A percentile compares a stretch with the other conserved stretches of the same genome.
These are phyloP conservation scores for Phaeoacremonium minimum DNA, from an alignment of 2,329 filamentous ascomycete genomes.

Conservation along the genomic window DNA sequence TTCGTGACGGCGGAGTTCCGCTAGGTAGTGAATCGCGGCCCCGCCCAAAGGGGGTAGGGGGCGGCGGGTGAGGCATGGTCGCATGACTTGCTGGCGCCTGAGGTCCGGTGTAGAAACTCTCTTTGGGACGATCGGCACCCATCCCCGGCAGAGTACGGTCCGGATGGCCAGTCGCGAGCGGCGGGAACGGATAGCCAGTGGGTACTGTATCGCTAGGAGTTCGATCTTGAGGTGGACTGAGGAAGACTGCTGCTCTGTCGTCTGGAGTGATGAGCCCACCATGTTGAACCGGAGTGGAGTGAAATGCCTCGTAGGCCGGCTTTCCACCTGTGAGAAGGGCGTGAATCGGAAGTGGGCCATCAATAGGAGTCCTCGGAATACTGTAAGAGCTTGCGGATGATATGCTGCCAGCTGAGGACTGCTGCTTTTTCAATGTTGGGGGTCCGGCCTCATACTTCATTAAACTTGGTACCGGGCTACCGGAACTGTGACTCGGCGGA, in stretches of 20 bases:
- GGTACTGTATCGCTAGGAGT: conserved; percentile 1
- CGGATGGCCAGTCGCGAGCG: conserved; percentile 8
- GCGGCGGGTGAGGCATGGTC: too few relatives aligned
- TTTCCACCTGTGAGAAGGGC: conserved; percentile 34
- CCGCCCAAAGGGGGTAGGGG: too few relatives aligned
- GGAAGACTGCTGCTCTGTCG: not conserved
- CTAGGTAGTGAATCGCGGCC: too few relatives aligned
- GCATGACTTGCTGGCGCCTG: too few relatives aligned
- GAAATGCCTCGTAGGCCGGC: conserved; percentile 8
- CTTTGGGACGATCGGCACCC: too few relatives aligned
- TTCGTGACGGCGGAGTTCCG: too few relatives aligned
- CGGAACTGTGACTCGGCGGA: conserved; percentile 7
- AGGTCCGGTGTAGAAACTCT: too few relatives aligned
- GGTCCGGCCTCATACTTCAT: conserved; percentile 22
- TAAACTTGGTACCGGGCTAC: conserved; percentile 20
- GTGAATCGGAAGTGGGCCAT: conserved; percentile 50
- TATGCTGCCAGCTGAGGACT: conserved; percentile 37
- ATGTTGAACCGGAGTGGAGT: conserved; percentile 2
- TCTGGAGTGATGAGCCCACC: conserved; percentile 11
- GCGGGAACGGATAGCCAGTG: conserved; percentile 4
- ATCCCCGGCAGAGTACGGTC: too few relatives aligned
- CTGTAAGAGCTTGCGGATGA: conserved; percentile 34
- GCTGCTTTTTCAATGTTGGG: conserved; percentile 39
- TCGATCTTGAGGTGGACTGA: conserved; percentile 3
- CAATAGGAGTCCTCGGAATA: conserved; percentile 40